phyloP scores from a whole-genome alignment of 2,329 filamentous ascomycete species.

The Colletotrichum coccodes region DNA sequence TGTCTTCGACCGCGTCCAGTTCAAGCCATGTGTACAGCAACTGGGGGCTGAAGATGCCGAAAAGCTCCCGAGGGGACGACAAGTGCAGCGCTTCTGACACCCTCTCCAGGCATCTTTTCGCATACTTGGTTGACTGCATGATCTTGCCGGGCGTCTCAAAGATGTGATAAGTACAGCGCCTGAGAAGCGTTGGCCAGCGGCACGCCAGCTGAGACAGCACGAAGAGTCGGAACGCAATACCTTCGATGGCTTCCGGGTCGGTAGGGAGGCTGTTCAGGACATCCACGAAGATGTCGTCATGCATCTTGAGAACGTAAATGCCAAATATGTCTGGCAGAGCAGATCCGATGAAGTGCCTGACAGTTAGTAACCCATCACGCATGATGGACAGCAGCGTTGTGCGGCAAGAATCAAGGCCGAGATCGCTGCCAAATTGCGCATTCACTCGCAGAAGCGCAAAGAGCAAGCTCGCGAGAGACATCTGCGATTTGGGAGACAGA shows the following conservation, averaged over 20 bases:
- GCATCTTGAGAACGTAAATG: constrained; percentile 82
- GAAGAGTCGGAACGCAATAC: constrained; percentile 84
- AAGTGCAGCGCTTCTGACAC: constrained; percentile 76
- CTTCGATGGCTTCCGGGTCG: constrained; percentile 78
- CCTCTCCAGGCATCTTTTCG: constrained; percentile 73
- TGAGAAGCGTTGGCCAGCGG: constrained; percentile 85
- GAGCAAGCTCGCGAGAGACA: constrained; percentile 74
- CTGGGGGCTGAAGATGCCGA: constrained; percentile 87
- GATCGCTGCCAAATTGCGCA: constrained; percentile 71
- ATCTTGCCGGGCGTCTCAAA: constrained; percentile 89
- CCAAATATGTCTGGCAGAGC: constrained; percentile 80
- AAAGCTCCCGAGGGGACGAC: constrained; percentile 74
- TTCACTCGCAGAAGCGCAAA: constrained; percentile 75
- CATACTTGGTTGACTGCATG: constrained; percentile 72
- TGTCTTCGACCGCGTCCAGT: constrained; percentile 69
- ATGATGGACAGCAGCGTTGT: constrained; percentile 82
- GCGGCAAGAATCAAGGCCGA: constrained; percentile 67
- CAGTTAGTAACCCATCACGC: constrained; percentile 69
- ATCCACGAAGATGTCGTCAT: constrained; percentile 87
- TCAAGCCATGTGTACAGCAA: constrained; percentile 92
- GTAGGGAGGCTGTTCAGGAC: constrained; percentile 82
- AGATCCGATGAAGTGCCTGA: constrained; percentile 81
- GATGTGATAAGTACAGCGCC: constrained; percentile 90
- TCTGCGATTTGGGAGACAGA: constrained; percentile 76
- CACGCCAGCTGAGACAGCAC: constrained; percentile 82